Base-by-base conservation (phyloP, 768 basidiomycete genomes). In the Rhodotorula sphaerocarpa region DNA sequence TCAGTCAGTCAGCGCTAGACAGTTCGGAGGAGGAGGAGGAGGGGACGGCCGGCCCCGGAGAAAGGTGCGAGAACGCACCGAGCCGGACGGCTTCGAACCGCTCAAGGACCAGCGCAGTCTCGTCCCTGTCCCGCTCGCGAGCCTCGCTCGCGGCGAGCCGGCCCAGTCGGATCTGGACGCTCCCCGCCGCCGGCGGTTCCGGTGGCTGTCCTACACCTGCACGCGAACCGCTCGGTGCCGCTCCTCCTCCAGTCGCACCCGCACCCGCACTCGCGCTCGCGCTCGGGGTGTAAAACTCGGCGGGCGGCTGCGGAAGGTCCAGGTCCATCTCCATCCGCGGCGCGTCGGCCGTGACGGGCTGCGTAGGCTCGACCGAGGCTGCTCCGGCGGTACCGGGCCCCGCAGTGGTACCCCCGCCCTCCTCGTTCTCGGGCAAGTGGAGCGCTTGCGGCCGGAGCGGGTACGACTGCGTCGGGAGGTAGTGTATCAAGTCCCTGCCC, bases 401-500 rank as follows among this genome's bases (percentile, higher is more conserved):
- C n/a, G n/a, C n/a, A n/a, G n/a, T n/a, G n/a, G n/a, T n/a, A n/a
- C n/a, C n/a, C n/a, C n/a, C n/a, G n/a, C n/a, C 48, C 4, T 30
- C 47, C 12, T 50, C 30, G 21, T 3, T 20, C 25, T 21, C 48
- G 20, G 48, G 20, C 7, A 56, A 30, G 25, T 42, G 43, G 33
- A 21, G 18, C 44, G 63, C 25, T 11, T 46, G 57, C 9, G 41
- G 57, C 2, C 50, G 48, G 30, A 15, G 23, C 6, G 50, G 42
- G 25, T 44, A 41, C 33, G n/a, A 10, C 6, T 47, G 59, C 48
- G 20, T 16, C 0, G 50, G 54, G n/a, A 61, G 58, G 47, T 28
- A 67, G 25, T 34, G 52, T 12, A 27, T 30, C 23, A 63, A 30
- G 12, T 36, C 31, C 18, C 66, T n/a, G n/a, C n/a, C n/a, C n/a